These are phyloP conservation scores for Trichoderma pleuroti DNA, from an alignment of 2,329 filamentous ascomycete species.

Conservation along the genomic window DNA sequence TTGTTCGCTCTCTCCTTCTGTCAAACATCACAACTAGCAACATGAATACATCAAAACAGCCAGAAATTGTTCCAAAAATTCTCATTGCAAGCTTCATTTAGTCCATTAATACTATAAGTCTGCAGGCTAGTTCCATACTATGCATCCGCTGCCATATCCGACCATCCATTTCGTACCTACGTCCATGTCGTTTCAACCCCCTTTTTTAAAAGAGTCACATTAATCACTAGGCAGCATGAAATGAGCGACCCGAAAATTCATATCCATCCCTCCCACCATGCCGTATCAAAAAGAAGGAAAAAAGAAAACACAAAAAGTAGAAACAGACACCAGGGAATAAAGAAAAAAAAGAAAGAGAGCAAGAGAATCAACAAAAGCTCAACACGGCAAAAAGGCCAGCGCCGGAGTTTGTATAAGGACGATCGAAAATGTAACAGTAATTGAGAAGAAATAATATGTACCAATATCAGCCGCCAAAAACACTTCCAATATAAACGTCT, in stretches of 20 bases:
- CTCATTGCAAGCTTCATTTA: background rate
- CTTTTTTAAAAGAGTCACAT: background rate
- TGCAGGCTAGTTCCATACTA: constrained; percentile 6
- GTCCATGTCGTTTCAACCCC: background rate
- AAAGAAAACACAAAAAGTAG: constrained; percentile 18
- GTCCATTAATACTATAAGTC: constrained; percentile 14
- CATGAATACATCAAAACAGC: background rate
- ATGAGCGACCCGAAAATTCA: background rate
- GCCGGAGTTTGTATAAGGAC: background rate
- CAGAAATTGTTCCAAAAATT: background rate
- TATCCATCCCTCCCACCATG: constrained; percentile 19
- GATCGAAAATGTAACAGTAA: background rate
- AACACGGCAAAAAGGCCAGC: background rate
- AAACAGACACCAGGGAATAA: background rate
- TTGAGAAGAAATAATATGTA: constrained; percentile 6
- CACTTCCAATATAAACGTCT: background rate
- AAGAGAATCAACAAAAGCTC: constrained; percentile 7
- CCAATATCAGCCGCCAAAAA: background rate
- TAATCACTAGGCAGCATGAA: background rate
- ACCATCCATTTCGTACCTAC: background rate
- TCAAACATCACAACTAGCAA: background rate
- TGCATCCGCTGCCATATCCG: background rate
- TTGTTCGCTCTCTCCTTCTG: background rate
- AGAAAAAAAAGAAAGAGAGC: background rate
- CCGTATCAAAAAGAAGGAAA: constrained; percentile 25